A percentile compares a stretch with the other conserved stretches of the same genome.
Conservation (phyloP, 305 asterid genomes). For the Salvia sclarea region DNA sequence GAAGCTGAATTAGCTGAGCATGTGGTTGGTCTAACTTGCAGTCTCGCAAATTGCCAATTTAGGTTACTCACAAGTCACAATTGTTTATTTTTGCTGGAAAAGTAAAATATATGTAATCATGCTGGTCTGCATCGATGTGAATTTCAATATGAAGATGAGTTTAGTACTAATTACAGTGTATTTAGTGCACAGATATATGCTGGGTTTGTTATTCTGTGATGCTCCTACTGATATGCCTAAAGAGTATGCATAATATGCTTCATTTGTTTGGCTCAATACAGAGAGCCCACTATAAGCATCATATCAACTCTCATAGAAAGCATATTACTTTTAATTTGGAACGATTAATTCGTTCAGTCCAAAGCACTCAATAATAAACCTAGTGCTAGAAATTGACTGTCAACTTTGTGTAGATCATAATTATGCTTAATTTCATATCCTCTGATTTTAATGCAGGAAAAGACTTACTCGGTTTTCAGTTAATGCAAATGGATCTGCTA, state of each 20-base stretch:
- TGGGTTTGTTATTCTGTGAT: slow-evolving; percentile 4
- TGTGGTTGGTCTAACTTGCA: slow-evolving; percentile 82
- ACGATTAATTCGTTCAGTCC: not conserved
- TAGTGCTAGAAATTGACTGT: slow-evolving; percentile 21
- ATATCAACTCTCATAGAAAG: not conserved
- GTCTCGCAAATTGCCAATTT: slow-evolving; percentile 90
- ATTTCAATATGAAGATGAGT: not conserved
- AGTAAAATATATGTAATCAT: not conserved
- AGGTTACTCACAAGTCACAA: slow-evolving; percentile 50
- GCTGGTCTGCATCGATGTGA: not conserved
- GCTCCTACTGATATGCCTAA: slow-evolving; percentile 2
- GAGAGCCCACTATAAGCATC: not conserved
- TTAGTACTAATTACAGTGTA: not conserved
- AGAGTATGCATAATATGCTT: not conserved
- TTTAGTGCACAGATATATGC: not conserved
- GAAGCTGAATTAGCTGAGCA: slow-evolving; percentile 98
- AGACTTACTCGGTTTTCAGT: slow-evolving; percentile 78
- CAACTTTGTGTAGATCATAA: slow-evolving; percentile 7
- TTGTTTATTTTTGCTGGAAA: slow-evolving; percentile 16
- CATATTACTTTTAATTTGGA: not conserved
- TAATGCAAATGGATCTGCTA: slow-evolving; percentile 78
- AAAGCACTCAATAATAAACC: slow-evolving; percentile 12
- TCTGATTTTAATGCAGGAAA: slow-evolving; percentile 51
- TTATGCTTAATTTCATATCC: slow-evolving; percentile 21
- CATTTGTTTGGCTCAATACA: slow-evolving; percentile 12